A percentile compares a stretch with the other conserved stretches of the same genome.
These are phyloP conservation scores for Dichotomopilus funicola DNA, from an alignment of 2,329 filamentous ascomycete genomes.

Conservation along the genomic window DNA sequence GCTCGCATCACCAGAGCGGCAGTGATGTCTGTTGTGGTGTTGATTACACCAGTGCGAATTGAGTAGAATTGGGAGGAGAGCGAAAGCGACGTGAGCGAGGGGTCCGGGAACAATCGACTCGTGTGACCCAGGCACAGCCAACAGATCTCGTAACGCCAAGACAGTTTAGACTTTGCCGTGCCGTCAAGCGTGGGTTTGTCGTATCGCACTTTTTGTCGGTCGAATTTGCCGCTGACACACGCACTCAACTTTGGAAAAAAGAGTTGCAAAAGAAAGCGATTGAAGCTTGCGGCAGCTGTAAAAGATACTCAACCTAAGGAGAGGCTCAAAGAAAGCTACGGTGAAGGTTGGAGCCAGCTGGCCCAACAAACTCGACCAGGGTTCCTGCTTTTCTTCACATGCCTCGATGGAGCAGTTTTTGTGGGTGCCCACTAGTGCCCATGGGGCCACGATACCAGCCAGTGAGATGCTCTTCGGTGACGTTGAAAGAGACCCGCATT, in stretches of 20 bases:
- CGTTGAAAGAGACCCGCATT: conserved; percentile 1
- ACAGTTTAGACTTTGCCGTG: conserved; percentile 10
- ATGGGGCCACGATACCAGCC: not conserved
- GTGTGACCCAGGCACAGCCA: conserved; percentile 7
- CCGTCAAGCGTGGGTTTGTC: not conserved
- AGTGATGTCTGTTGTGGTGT: not conserved
- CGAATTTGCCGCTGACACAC: conserved; percentile 1
- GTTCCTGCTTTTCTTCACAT: conserved; percentile 22
- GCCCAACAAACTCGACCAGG: conserved; percentile 3
- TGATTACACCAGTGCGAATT: not conserved
- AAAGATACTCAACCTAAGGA: no score
- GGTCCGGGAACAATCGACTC: conserved; percentile 3
- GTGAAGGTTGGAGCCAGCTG: not conserved
- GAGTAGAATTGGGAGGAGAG: not conserved
- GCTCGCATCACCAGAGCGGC: conserved; percentile 10
- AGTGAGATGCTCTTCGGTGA: not conserved
- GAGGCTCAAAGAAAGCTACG: no score
- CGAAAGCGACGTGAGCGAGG: not conserved
- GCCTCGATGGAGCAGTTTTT: conserved; percentile 6
- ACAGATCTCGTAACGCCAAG: conserved; percentile 18
- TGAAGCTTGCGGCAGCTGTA: not conserved
- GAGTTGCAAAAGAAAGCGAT: not conserved
- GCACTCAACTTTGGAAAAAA: conserved; percentile 7
- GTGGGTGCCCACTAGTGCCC: conserved; percentile 7
- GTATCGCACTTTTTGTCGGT: not conserved